Conservation (phyloP, 2,329 filamentous ascomycete species). For the Paecilomyces fulvus region DNA sequence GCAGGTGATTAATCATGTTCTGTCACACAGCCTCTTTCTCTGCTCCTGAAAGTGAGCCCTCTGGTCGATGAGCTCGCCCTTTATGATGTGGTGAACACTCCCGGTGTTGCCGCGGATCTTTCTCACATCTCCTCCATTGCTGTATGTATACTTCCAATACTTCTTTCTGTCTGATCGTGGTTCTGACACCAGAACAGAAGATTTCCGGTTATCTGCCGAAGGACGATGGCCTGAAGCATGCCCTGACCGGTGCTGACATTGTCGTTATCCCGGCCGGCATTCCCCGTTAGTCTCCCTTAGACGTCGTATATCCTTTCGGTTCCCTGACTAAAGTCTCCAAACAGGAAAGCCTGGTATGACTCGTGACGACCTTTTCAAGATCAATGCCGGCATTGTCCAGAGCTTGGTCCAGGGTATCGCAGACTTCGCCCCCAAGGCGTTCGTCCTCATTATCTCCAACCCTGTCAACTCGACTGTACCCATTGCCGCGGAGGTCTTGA, state of each 20-base stretch:
- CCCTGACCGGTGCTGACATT: conserved; percentile 88
- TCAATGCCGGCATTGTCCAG: conserved; percentile 97
- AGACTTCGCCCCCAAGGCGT: conserved; percentile 84
- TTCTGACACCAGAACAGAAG: conserved; percentile 50
- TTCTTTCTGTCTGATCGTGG: not conserved
- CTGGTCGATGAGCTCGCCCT: conserved; percentile 87
- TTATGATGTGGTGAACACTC: conserved; percentile 99
- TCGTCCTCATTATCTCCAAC: conserved; percentile 96
- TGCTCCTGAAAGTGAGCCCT: conserved; percentile 85
- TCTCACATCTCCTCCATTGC: conserved; percentile 93
- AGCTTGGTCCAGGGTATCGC: conserved; percentile 82
- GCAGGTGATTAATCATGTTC: conserved; percentile 1
- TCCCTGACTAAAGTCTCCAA: not conserved
- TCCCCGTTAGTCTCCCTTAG: conserved; percentile 62
- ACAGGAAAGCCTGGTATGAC: conserved; percentile 98
- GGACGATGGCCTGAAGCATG: conserved; percentile 71
- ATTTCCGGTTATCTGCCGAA: conserved; percentile 83
- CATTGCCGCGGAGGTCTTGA: conserved; percentile 94
- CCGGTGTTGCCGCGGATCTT: conserved; percentile 89
- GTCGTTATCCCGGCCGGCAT: conserved; percentile 97
- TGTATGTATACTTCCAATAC: conserved; percentile 43
- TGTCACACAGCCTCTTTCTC: conserved; percentile 69
- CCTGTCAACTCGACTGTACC: conserved; percentile 98
- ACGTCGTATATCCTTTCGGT: not conserved
- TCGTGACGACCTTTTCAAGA: conserved; percentile 98